A percentile compares a stretch with the other conserved stretches of the same genome.
phyloP scores from a whole-genome alignment of 2,329 filamentous ascomycete species.

The Coniochaeta hoffmannii region DNA sequence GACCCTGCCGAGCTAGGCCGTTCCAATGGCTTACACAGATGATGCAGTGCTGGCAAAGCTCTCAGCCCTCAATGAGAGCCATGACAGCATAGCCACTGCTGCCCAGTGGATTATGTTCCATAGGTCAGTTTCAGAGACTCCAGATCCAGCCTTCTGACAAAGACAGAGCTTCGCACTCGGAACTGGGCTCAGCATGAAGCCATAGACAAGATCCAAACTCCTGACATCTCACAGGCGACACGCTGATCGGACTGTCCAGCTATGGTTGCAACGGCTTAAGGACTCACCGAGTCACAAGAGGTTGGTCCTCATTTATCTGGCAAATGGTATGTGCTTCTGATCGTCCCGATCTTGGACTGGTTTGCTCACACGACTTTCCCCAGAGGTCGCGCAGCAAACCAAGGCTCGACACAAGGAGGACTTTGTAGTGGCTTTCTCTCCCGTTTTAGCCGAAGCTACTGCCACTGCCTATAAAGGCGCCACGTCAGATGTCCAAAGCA shows the following conservation, averaged over 20 bases:
- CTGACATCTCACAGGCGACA: conserved; percentile 56
- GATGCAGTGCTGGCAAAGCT: conserved; percentile 93
- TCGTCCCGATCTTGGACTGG: not conserved
- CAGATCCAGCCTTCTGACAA: conserved; percentile 4
- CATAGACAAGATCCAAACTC: not conserved
- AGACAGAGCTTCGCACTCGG: not conserved
- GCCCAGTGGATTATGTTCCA: conserved; percentile 99
- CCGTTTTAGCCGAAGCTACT: conserved; percentile 86
- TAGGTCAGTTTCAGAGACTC: conserved; percentile 49
- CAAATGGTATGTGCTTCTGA: conserved; percentile 65
- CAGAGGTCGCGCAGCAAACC: conserved; percentile 93
- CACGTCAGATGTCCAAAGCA: conserved; percentile 76
- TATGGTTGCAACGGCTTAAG: conserved; percentile 86
- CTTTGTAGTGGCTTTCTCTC: conserved; percentile 85
- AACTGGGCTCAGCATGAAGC: not conserved
- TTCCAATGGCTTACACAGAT: conserved; percentile 83
- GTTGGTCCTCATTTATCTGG: conserved; percentile 86
- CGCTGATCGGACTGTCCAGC: conserved; percentile 81
- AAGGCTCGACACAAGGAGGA: conserved; percentile 89
- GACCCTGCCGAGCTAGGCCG: not conserved
- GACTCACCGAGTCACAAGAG: conserved; percentile 81
- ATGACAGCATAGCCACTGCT: conserved; percentile 92
- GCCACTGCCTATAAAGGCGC: conserved; percentile 86
- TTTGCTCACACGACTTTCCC: not conserved
- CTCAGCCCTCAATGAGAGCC: conserved; percentile 90